phyloP scores from a whole-genome alignment of 495 filamentous ascomycete species.

The Daldinia concentrica region DNA sequence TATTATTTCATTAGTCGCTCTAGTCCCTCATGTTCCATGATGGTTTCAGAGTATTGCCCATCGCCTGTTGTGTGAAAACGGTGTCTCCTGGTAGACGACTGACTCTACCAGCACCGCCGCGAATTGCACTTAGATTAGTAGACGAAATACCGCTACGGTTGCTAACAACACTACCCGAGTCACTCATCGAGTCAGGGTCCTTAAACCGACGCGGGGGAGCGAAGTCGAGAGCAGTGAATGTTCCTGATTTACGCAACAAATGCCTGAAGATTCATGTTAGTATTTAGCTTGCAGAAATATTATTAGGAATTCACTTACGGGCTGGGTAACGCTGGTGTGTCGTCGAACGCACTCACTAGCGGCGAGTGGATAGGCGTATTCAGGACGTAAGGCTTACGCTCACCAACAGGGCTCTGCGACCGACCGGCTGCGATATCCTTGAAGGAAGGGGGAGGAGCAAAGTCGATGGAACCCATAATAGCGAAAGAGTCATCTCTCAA shows the following conservation, averaged over 20 bases:
- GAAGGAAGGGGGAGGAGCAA: slow-evolving; percentile 80
- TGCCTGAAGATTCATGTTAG: slow-evolving; percentile 63
- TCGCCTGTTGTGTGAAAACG: slow-evolving; percentile 81
- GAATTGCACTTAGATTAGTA: slow-evolving; percentile 76
- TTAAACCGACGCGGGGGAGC: slow-evolving; percentile 90
- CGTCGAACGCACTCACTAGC: slow-evolving; percentile 84
- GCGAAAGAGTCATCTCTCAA: slow-evolving; percentile 85
- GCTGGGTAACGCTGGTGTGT: slow-evolving; percentile 84
- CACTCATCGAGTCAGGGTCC: slow-evolving; percentile 75
- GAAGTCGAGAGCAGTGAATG: slow-evolving; percentile 92
- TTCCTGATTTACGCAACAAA: slow-evolving; percentile 84
- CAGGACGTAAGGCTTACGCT: slow-evolving; percentile 76
- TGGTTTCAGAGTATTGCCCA: slow-evolving; percentile 76
- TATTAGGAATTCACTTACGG: slow-evolving; percentile 72
- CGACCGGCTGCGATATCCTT: slow-evolving; percentile 75
- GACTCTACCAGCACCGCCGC: slow-evolving; percentile 88
- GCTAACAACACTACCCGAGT: slow-evolving; percentile 90
- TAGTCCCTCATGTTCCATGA: slow-evolving; percentile 73
- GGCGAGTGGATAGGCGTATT: slow-evolving; percentile 76
- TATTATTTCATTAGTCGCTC: slow-evolving; percentile 15
- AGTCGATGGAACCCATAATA: slow-evolving; percentile 75
- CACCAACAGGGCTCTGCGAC: slow-evolving; percentile 83
- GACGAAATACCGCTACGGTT: slow-evolving; percentile 81
- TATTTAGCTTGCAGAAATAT: background rate
- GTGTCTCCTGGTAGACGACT: slow-evolving; percentile 83